These are phyloP conservation scores for Phaeosphaeriaceae sp. DNA, from an alignment of 2,329 filamentous ascomycete species.

Conservation along the genomic window DNA sequence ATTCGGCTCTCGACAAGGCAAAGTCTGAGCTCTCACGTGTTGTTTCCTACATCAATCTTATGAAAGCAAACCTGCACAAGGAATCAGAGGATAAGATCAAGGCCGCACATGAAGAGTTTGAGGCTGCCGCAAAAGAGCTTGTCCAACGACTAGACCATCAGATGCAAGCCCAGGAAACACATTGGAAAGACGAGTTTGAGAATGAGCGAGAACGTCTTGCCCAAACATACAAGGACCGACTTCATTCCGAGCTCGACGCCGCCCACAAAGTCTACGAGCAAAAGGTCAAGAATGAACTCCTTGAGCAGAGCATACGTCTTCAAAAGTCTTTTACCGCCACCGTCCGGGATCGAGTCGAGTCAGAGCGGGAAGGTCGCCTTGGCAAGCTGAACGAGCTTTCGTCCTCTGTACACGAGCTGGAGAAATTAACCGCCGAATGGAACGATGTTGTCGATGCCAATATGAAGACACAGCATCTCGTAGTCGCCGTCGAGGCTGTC, in stretches of 20 bases:
- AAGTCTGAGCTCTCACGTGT: constrained; percentile 83
- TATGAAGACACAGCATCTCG: constrained; percentile 92
- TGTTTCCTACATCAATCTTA: constrained; percentile 74
- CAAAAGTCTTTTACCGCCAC: constrained; percentile 83
- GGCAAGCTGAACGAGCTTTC: constrained; percentile 84
- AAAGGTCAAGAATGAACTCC: constrained; percentile 80
- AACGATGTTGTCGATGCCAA: constrained; percentile 89
- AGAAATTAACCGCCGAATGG: constrained; percentile 87
- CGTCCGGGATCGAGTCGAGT: constrained; percentile 81
- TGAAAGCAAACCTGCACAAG: constrained; percentile 73
- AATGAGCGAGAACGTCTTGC: constrained; percentile 82
- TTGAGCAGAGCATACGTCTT: constrained; percentile 88
- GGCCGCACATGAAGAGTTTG: constrained; percentile 76
- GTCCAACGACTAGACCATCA: constrained; percentile 84
- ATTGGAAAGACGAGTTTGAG: constrained; percentile 89
- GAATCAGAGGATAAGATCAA: constrained; percentile 77
- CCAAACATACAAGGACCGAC: constrained; percentile 77
- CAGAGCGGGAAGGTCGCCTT: constrained; percentile 84
- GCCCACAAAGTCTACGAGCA: constrained; percentile 82
- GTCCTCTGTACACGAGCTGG: constrained; percentile 78
- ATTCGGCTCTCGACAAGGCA: constrained; percentile 78
- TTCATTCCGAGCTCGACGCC: constrained; percentile 78
- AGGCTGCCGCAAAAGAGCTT: constrained; percentile 85
- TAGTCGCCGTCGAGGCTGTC: constrained; percentile 93
- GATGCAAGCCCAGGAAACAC: constrained; percentile 78